Evolutionary conservation across 352 stramenopile genomes (phyloP).

Genomic region (Blastocystis sp.): DNA sequence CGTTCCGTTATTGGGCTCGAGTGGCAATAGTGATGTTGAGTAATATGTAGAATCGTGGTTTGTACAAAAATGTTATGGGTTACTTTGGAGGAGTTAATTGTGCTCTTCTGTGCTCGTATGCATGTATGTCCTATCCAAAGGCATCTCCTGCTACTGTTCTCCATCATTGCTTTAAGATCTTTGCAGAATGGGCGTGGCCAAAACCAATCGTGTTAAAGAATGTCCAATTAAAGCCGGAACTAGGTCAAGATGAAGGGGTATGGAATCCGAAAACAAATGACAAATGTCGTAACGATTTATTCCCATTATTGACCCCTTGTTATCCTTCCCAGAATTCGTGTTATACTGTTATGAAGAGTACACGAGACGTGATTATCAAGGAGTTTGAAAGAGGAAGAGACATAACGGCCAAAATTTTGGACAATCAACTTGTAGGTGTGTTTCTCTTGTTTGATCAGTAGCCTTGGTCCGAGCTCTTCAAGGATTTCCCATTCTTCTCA

Average conservation of each 20-base stretch:
- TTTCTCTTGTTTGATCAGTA: not conserved
- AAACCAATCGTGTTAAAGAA: constrained; percentile 4
- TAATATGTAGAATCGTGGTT: constrained; percentile 77
- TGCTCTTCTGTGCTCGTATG: constrained; percentile 82
- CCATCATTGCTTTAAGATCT: constrained; percentile 80
- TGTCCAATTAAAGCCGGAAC: constrained; percentile 29
- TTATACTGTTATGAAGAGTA: constrained; percentile 90
- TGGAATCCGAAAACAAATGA: constrained; percentile 84
- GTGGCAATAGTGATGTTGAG: not conserved
- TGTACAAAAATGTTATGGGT: constrained; percentile 98
- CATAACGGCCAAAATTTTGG: constrained; percentile 71
- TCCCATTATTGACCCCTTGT: constrained; percentile 97
- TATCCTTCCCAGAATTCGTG: constrained; percentile 96
- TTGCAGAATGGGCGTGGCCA: constrained; percentile 73
- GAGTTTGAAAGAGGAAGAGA: constrained; percentile 76
- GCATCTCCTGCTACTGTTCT: constrained; percentile 79
- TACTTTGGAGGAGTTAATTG: constrained; percentile 97
- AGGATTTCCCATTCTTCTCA: constrained; percentile 81
- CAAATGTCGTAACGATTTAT: constrained; percentile 85
- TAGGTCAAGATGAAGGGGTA: constrained; percentile 73
- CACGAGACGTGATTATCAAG: constrained; percentile 83
- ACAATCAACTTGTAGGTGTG: constrained; percentile 29
- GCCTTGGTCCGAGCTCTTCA: constrained; percentile 78
- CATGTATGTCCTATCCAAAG: constrained; percentile 73
- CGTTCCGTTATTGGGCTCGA: constrained; percentile 78